Conservation (phyloP, 768 basidiomycete genomes). For the Rhizopogon salebrosus region DNA sequence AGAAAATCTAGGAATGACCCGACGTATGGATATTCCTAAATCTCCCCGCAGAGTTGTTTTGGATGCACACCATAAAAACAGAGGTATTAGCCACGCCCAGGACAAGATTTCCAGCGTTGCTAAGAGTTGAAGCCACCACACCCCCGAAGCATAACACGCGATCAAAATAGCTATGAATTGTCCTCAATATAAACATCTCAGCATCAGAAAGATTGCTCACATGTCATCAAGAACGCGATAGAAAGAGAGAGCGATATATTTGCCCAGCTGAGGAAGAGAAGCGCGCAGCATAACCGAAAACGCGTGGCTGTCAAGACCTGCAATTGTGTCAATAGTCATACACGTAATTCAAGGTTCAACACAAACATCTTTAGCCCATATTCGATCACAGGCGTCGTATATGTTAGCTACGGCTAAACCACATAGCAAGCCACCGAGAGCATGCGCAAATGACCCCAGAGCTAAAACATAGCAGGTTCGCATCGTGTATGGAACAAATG, state of each 20-base stretch:
- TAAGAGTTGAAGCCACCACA: neutral
- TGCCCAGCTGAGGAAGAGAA: neutral
- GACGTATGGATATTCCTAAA: neutral
- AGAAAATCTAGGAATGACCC: neutral
- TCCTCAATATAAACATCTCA: neutral
- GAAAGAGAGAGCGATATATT: neutral
- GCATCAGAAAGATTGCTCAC: neutral
- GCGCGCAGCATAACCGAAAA: neutral
- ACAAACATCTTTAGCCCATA: constrained; percentile 1
- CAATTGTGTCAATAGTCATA: neutral
- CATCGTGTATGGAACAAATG: neutral
- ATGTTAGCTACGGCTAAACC: neutral
- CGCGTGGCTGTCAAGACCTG: neutral
- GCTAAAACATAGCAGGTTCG: neutral
- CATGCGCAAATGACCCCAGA: constrained; percentile 1
- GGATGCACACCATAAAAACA: neutral
- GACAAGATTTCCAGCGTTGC: neutral
- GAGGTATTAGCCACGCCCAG: neutral
- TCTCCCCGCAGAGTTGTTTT: constrained; percentile 5
- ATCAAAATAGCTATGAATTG: neutral
- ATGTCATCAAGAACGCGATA: neutral
- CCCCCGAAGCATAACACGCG: neutral
- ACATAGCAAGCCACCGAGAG: neutral
- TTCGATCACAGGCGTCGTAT: neutral
- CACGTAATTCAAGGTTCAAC: neutral